Evolutionary conservation across 441 rosid genomes (phyloP).

Genomic region (Kokia cookei): DNA sequence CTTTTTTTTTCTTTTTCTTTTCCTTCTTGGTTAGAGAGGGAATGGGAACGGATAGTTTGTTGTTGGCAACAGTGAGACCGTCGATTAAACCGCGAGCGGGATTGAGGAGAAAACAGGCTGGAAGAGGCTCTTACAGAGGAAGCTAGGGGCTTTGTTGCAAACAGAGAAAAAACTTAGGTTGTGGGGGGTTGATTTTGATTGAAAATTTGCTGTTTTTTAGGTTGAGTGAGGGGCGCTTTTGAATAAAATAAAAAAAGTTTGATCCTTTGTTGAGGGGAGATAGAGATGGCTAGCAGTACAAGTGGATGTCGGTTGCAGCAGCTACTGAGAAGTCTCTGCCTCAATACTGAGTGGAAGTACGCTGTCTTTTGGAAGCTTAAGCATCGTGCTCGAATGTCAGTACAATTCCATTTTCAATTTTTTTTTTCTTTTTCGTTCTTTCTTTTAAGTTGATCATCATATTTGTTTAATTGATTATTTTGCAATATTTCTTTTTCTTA

Average conservation of each 20-base stretch:
- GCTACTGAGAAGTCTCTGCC: slow-evolving; percentile 71
- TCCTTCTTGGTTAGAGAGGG: slow-evolving; percentile 31
- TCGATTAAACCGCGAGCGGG: slow-evolving; percentile 84
- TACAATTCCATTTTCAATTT: slow-evolving; percentile 11
- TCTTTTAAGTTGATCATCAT: slow-evolving; percentile 3
- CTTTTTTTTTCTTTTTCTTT: not conserved
- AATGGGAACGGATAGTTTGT: slow-evolving; percentile 73
- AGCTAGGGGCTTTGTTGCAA: slow-evolving; percentile 43
- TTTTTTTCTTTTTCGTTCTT: not conserved
- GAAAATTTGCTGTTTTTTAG: slow-evolving; percentile 16
- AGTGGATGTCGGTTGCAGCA: slow-evolving; percentile 43
- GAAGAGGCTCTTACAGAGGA: slow-evolving; percentile 96
- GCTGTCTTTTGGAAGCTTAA: slow-evolving; percentile 91
- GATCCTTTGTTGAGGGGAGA: slow-evolving; percentile 10
- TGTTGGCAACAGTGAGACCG: slow-evolving; percentile 77
- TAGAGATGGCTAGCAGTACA: slow-evolving; percentile 44
- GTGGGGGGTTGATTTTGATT: slow-evolving; percentile 8
- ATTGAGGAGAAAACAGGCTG: slow-evolving; percentile 93
- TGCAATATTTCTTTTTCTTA: not conserved
- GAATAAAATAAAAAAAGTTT: slow-evolving; percentile 6
- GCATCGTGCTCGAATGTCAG: slow-evolving; percentile 68
- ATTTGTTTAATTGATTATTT: slow-evolving; percentile 1
- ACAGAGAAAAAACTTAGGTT: slow-evolving; percentile 4
- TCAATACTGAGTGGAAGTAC: slow-evolving; percentile 70
- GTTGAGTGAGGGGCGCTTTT: slow-evolving; percentile 14